Evolutionary conservation across 257 asterid species (phyloP), one percentile per base, ranked within the genome.

Genomic region (Gentiana straminea): DNA sequence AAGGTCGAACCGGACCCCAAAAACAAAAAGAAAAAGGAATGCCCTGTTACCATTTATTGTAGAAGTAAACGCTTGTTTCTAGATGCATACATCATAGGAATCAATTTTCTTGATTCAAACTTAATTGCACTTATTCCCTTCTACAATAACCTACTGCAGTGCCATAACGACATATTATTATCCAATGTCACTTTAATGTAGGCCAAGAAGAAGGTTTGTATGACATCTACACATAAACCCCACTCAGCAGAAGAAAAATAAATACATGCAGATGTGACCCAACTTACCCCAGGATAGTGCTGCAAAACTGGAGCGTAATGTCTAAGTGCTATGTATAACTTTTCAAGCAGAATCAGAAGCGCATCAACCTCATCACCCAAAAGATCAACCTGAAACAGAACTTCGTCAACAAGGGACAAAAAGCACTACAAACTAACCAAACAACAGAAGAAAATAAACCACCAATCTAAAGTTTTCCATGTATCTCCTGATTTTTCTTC

Each of bases 241-340:
- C 33, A 53, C 3, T 13, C 35, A 5, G 3, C 15, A 7, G 54
- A 33, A 47, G 4, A 3, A 45, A 8, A 39, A 33, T 4, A 11
- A 54, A 39, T 3, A 45, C 9, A 33, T 32, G 35, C 8, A 11
- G 62, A 60, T 59, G 24, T 2, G 36, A 54, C 45, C 61, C 15
- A 58, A 57, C 95, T 65, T 76, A 91, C 97, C 84, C 97, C 98
- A 37, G 95, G 88, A 68, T 91, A 87, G 71, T 87, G 97, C 79
- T 84, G 80, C 66, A 91, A 68, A 66, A 91, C 68, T 32, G 97
- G 97, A 24, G 89, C 83, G 71, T 91, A 91, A 60, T 91, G 98
- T 67, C 84, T 83, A 5, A 91, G 94, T 8, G 76, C 92, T 52
- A 83, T 74, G 65, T 79, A 83, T 62, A 91, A 84, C 86, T 79